Base-by-base conservation (phyloP, 2,329 filamentous ascomycete species). In the Anisogramma anomala region DNA sequence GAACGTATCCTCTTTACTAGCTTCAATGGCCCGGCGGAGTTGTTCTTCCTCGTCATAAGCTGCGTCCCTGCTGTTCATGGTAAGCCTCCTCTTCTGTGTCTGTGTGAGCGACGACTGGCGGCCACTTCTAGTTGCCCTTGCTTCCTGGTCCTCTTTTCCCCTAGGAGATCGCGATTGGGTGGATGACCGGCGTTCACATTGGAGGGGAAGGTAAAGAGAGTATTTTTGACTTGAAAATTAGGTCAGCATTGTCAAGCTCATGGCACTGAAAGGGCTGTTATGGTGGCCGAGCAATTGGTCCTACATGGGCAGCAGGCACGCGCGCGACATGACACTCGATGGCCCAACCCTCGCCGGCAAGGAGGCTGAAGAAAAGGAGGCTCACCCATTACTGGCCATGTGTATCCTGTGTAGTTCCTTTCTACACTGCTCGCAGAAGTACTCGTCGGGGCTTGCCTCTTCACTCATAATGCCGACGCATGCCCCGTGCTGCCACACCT, bases 401-500 rank as follows among this genome's bases (percentile, higher is more conserved):
- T 79, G 80, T 49, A 94, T 80, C 57, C 79, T 86, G 68, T 98
- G 91, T 39, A 94, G 72, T 58, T 94, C 87, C 58, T 87, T 87
- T 50, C 84, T 80, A 64, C 91, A 98, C 60, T 86, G 76, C 65
- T 98, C 91, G 64, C 91, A 98, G 58, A 91, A 98, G 66, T 98
- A 98, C 61, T 96, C 88, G 41, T 96, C 89, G 8, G 91, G 91
- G 50, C 85, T 89, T 59, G 83, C 81, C 52, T 84, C 82, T 62
- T 94, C 89, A 52, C 91, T 91, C 67, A 94, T 87, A 55, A 98
- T 94, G 46, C 91, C 89, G 45, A 98, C 89, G 57, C 91, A 98
- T 46, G 88, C 89, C 54, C 91, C 91, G 59, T 98, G 91, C 61
- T 98, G 91, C 91, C 89, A 98, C 49, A 96, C 91, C 59, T 94